These are phyloP conservation scores for Pichia paraexigua DNA, from an alignment of 805 yeast species.

Conservation along the genomic window DNA sequence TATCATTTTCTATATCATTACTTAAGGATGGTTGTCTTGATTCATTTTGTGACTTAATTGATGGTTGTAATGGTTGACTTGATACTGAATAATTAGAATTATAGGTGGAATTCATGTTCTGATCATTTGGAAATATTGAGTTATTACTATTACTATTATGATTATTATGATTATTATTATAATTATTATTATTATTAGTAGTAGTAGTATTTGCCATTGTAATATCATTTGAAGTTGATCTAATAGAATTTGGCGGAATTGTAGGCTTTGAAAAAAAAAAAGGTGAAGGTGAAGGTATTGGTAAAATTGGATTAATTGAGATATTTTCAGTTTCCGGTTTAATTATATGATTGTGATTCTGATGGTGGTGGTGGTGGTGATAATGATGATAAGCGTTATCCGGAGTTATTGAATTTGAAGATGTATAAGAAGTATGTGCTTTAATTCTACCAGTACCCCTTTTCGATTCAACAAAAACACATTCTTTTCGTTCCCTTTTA, in stretches of 20 bases:
- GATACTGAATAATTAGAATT: not conserved
- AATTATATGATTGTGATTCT: not conserved
- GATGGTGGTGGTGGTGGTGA: too few species aligned
- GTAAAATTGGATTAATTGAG: slow-evolving; percentile 5
- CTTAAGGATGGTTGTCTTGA: not conserved
- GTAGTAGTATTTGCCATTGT: not conserved
- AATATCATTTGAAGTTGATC: not conserved
- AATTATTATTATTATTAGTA: too few species aligned
- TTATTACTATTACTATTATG: not conserved
- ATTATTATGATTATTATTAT: not conserved
- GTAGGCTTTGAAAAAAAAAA: slow-evolving; percentile 1
- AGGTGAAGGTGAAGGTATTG: slow-evolving; percentile 9
- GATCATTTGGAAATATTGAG: not conserved
- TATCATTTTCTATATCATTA: not conserved
- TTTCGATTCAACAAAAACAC: slow-evolving; percentile 52
- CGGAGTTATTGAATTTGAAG: not conserved
- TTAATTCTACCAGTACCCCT: slow-evolving; percentile 39
- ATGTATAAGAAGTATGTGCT: not conserved
- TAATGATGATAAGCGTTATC: too few species aligned
- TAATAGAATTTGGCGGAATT: not conserved
- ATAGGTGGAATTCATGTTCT: not conserved
- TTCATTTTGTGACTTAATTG: too few species aligned
- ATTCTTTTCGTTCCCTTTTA: slow-evolving; percentile 70
- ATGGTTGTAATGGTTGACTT: not conserved
- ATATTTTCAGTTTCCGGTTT: not conserved